A percentile compares a stretch with the other conserved stretches of the same genome.
Conservation (phyloP, 2,329 filamentous ascomycete species). For the Alternaria arbusti region DNA sequence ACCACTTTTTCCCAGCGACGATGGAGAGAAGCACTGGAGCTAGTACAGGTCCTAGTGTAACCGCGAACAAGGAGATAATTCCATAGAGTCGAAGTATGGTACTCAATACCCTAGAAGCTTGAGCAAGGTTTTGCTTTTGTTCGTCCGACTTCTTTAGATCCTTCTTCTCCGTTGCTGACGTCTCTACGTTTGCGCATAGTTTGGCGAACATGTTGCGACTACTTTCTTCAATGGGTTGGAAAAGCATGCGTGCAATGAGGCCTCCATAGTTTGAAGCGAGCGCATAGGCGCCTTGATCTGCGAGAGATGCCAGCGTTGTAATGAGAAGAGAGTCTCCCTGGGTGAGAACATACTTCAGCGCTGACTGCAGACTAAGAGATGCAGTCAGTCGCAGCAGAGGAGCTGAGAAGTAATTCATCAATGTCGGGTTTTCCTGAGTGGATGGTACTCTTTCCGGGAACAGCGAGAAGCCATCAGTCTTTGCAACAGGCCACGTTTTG, state of each 20-base stretch:
- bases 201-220: slow-evolving; percentile 89
- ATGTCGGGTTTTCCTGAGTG: slow-evolving; percentile 32
- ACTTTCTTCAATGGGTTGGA: slow-evolving; percentile 95
- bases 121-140: slow-evolving; percentile 35
- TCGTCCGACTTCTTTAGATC: slow-evolving; percentile 11
- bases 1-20: slow-evolving; percentile 80
- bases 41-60: slow-evolving; percentile 75
- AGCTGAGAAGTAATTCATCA: slow-evolving; percentile 63
- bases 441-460: slow-evolving; percentile 55
- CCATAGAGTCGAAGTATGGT: slow-evolving; percentile 75
- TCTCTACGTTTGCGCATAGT: slow-evolving; percentile 61
- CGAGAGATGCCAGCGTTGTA: slow-evolving; percentile 74
- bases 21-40: slow-evolving; percentile 76
- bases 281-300: slow-evolving; percentile 88
- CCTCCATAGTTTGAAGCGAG: slow-evolving; percentile 93
- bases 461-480: slow-evolving; percentile 71
- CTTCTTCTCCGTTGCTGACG: slow-evolving; percentile 15
- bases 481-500: slow-evolving; percentile 65
- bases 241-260: slow-evolving; percentile 83
- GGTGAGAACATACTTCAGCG: slow-evolving; percentile 91
- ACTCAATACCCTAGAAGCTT: slow-evolving; percentile 61
- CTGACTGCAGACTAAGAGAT: slow-evolving; percentile 86
- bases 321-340: slow-evolving; percentile 94
- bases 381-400: slow-evolving; percentile 74
- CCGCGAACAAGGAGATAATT: slow-evolving; percentile 72